Base-by-base conservation (phyloP, 768 basidiomycete genomes). In the Pholiota conissans region DNA sequence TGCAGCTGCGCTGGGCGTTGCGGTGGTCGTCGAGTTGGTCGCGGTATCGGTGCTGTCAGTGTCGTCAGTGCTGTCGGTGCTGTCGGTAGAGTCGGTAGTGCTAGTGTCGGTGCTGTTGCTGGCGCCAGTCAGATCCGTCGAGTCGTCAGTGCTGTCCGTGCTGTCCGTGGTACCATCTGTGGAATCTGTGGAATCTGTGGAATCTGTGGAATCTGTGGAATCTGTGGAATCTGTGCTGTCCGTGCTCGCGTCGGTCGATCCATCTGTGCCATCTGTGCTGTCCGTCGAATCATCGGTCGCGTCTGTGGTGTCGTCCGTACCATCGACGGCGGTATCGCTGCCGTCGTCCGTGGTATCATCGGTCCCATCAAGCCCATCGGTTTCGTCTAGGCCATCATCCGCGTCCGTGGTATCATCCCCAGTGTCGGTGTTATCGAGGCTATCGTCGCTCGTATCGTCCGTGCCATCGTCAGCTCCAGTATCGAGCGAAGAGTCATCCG, bases 41-140 rank as follows among this genome's bases (percentile, higher is more conserved):
- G 60, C 52, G 4, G 65, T 55, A 51, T 45, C 42, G 42, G 42
- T 24, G 42, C 20, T 20, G 22, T 45, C 42, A 20, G 45, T 50
- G 49, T 35, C 42, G 18, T 29, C 35, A 34, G 57, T 58, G n/a
- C 40, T 60, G 29, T 60, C 60, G 3, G 61, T 59, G 49, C 56
- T 56, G 56, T 63, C 55, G 42, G 55, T 48, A 5, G 60, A 30
- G 46, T 48, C 55, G 28, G 6, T 13, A 6, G 30, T 32, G 6
- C 30, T 56, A 7, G 20, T 24, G 49, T 62, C 61, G 8, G 49
- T 59, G 24, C 50, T 49, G 48, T 51, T 57, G 30, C 20, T 49
- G 51, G 30, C 24, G 20, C 13, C 30, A 32, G 18, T 39, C 9
- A n/a, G 7, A 40, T 40, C 39, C 5, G 39, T 20, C 16, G 39